Evolutionary conservation across 331 rosid genomes (phyloP).

Genomic region (Rosa hybrid): DNA sequence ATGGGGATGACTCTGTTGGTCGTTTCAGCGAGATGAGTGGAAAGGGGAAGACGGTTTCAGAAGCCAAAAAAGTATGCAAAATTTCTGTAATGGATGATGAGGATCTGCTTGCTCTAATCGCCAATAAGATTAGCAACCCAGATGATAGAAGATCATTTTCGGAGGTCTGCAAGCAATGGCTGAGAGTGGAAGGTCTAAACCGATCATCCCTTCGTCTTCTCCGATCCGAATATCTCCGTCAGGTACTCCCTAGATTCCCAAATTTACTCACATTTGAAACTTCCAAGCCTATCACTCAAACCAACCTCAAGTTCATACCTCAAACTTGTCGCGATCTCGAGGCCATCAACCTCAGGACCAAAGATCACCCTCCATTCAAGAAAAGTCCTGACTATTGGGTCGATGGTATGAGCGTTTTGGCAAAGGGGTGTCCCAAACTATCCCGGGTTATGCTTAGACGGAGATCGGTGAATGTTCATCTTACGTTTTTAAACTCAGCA

Average conservation of each 20-base stretch:
- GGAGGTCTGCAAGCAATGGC: no score
- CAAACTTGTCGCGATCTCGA: slow-evolving; percentile 30
- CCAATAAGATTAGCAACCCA: no score
- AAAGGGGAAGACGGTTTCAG: no score
- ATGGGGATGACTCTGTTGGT: no score
- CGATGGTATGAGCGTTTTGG: slow-evolving; percentile 11
- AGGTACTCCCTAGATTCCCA: not conserved
- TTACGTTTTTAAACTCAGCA: not conserved
- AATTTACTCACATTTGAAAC: slow-evolving; percentile 4
- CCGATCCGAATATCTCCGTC: no score
- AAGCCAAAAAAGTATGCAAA: no score
- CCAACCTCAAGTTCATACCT: slow-evolving; percentile 23
- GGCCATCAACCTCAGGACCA: slow-evolving; percentile 22
- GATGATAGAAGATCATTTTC: no score
- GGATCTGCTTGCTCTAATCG: no score
- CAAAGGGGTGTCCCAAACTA: slow-evolving; percentile 21
- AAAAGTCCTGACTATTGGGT: not conserved
- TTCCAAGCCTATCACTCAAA: not conserved
- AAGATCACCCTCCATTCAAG: not conserved
- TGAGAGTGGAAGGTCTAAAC: no score
- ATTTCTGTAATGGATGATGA: no score
- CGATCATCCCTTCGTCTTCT: no score
- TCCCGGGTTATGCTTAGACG: not conserved
- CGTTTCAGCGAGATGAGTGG: no score
- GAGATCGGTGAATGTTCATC: not conserved